phyloP scores from a whole-genome alignment of 495 filamentous ascomycete genomes.

The Recurvomyces mirabilis region DNA sequence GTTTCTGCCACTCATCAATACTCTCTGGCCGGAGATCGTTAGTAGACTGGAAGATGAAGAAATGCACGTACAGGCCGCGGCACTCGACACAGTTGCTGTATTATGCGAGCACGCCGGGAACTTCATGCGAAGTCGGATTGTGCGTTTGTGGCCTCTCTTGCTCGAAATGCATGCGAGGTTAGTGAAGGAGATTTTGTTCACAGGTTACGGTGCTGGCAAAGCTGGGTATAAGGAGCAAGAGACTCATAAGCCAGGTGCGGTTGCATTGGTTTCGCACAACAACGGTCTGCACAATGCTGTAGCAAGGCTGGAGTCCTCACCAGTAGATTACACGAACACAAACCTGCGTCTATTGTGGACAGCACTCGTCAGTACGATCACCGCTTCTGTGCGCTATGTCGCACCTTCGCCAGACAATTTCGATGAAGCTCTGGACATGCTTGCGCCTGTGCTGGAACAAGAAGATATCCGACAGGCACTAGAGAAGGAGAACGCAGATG shows the following conservation, averaged over 20 bases:
- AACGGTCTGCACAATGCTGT: neutral
- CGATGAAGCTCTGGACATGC: constrained; percentile 53
- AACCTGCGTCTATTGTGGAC: constrained; percentile 49
- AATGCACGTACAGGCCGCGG: constrained; percentile 57
- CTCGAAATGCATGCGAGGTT: constrained; percentile 33
- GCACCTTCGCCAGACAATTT: constrained; percentile 50
- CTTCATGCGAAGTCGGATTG: constrained; percentile 63
- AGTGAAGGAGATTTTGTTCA: constrained; percentile 22
- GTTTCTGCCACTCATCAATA: constrained; percentile 81
- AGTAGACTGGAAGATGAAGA: constrained; percentile 63
- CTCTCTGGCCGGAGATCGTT: constrained; percentile 72
- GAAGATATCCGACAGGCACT: constrained; percentile 43
- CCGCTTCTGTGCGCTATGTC: constrained; percentile 44
- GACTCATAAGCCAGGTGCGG: neutral
- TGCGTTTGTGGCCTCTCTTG: constrained; percentile 54
- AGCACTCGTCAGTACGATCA: constrained; percentile 42
- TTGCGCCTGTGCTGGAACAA: constrained; percentile 41
- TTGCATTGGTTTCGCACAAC: neutral
- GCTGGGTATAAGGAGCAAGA: neutral
- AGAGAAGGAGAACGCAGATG: constrained; percentile 53
- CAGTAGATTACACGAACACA: constrained; percentile 34
- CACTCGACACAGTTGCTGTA: constrained; percentile 50
- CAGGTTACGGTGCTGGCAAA: neutral
- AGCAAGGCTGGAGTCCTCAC: constrained; percentile 6
- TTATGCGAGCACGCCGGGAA: constrained; percentile 61